phyloP scores from a whole-genome alignment of 2,329 filamentous ascomycete genomes.

The Cladosporium sphaerospermum region DNA sequence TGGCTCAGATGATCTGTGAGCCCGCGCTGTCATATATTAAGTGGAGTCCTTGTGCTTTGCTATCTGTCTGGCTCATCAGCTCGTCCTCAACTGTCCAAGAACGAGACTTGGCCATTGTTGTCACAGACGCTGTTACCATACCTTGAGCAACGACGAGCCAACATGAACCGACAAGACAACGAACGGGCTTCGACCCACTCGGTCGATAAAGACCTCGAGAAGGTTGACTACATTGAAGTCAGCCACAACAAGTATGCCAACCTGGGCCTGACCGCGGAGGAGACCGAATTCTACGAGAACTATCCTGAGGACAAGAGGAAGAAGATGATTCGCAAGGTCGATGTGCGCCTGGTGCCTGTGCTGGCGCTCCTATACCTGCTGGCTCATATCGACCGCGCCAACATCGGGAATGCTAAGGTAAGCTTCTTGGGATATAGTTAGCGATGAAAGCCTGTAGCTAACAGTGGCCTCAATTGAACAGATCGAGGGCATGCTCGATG shows the following conservation, averaged over 20 bases:
- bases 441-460: not conserved
- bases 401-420: constrained; percentile 34
- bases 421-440: not conserved
- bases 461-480: constrained; percentile 13
- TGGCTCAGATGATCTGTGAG: not conserved
- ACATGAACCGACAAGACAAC: not conserved
- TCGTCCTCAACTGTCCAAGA: not conserved
- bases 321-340: constrained; percentile 43
- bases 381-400: constrained; percentile 41
- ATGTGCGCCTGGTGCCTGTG: constrained; percentile 45
- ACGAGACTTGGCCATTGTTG: not conserved
- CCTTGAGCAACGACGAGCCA: not conserved
- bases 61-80: not conserved
- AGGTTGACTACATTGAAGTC: constrained; percentile 15
- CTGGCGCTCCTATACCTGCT: constrained; percentile 42
- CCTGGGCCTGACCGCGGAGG: constrained; percentile 18
- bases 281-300: constrained; percentile 19
- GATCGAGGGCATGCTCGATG: constrained; percentile 20
- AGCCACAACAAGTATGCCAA: constrained; percentile 18
- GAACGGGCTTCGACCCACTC: constrained; percentile 14
- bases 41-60: not conserved
- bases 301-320: constrained; percentile 16
- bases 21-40: not conserved
- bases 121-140: too few relatives aligned
- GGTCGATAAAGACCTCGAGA: constrained; percentile 18